Percentiles rank a stretch among this genome's conserved stretches.
These are phyloP conservation scores for Boletus rex-veris DNA, from an alignment of 768 basidiomycete genomes.

Conservation along the genomic window DNA sequence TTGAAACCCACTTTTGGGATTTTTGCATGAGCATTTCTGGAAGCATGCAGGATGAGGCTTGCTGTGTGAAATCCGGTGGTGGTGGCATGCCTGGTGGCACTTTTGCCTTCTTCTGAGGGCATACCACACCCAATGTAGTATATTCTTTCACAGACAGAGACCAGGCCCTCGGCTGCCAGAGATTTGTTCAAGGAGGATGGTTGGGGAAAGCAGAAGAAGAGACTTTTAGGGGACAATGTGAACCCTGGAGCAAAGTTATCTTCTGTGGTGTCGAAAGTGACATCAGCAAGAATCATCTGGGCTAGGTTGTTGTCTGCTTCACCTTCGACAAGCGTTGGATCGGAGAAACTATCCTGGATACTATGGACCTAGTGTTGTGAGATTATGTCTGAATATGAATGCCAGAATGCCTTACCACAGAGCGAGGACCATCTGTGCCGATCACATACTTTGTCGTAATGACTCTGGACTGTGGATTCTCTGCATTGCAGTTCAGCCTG, in stretches of 20 bases:
- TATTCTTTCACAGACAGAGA: conserved; percentile 11
- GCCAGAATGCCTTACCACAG: conserved; percentile 32
- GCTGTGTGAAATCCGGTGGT: conserved; percentile 30
- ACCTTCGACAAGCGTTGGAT: conserved; percentile 35
- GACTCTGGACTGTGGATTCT: conserved; percentile 27
- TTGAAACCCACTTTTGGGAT: conserved; percentile 92
- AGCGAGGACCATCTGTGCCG: conserved; percentile 50
- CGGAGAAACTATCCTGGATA: conserved; percentile 40
- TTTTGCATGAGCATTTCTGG: conserved; percentile 82
- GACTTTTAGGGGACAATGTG: conserved; percentile 28
- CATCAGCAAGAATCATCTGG: conserved; percentile 47
- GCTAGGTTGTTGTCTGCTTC: conserved; percentile 28
- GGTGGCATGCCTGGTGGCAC: conserved; percentile 41
- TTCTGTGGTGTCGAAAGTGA: conserved; percentile 31
- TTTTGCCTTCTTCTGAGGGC: too few relatives aligned
- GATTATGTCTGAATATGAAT: not conserved
- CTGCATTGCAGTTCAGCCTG: conserved; percentile 32
- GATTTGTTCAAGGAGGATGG: conserved; percentile 26
- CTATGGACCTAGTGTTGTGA: conserved; percentile 37
- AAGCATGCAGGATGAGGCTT: conserved; percentile 44
- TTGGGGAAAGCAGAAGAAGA: conserved; percentile 38
- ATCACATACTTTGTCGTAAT: conserved; percentile 46
- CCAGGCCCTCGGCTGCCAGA: conserved; percentile 8
- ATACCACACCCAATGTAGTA: conserved; percentile 43
- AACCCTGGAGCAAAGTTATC: conserved; percentile 9